phyloP scores from a whole-genome alignment of 768 basidiomycete genomes.

The Kockovaella imperatae region DNA sequence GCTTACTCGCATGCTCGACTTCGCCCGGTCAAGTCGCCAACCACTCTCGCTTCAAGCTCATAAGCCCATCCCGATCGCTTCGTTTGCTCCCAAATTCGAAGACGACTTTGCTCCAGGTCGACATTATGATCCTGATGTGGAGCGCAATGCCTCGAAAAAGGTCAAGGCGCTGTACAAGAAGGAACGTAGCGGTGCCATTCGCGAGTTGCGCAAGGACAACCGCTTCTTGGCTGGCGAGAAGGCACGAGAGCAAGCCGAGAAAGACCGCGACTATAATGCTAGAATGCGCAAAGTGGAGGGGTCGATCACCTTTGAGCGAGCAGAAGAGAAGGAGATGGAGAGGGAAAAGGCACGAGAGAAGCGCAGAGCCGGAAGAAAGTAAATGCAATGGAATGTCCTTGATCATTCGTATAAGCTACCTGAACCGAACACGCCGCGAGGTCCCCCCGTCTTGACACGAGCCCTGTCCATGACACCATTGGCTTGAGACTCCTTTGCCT shows the following conservation, averaged over 20 bases:
- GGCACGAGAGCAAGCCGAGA: constrained; percentile 72
- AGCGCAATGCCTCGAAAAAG: constrained; percentile 78
- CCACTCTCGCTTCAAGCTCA: constrained; percentile 82
- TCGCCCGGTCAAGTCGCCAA: constrained; percentile 61
- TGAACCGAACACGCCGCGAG: constrained; percentile 34
- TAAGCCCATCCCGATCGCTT: constrained; percentile 90
- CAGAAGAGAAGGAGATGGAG: constrained; percentile 89
- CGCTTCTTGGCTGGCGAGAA: constrained; percentile 84
- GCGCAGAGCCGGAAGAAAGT: constrained; percentile 18
- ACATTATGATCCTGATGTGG: constrained; percentile 79
- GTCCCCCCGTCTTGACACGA: constrained; percentile 35
- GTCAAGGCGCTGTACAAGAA: constrained; percentile 83
- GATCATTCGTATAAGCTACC: constrained; percentile 32
- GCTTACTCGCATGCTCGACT: constrained; percentile 60
- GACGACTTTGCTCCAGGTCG: constrained; percentile 44
- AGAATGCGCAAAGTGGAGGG: constrained; percentile 69
- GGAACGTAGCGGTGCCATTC: constrained; percentile 91
- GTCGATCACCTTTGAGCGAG: constrained; percentile 67
- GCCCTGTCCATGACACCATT: constrained; percentile 27
- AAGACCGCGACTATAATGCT: constrained; percentile 70
- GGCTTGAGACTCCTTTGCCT: constrained; percentile 1
- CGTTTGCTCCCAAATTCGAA: constrained; percentile 92
- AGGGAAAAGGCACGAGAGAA: constrained; percentile 38
- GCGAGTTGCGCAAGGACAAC: constrained; percentile 92
- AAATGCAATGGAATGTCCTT: neutral